Evolutionary conservation across 192 early-diverging fungal genomes (phyloP).

Genomic region (Entomortierella lignicola): DNA sequence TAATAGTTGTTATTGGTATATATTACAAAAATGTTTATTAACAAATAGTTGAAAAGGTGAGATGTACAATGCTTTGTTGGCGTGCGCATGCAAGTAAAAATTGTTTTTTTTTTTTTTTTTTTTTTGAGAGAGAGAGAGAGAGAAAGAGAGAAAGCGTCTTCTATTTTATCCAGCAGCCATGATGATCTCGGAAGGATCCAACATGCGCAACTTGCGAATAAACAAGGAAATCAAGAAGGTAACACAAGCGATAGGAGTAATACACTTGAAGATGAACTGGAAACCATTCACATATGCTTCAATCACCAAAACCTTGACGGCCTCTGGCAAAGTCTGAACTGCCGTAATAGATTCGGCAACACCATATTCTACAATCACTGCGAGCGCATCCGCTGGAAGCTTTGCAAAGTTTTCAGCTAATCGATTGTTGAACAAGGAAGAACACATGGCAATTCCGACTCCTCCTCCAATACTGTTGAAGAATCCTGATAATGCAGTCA

Average conservation of each 20-base stretch:
- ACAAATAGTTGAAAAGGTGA: too few species aligned
- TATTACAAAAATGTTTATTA: too few species aligned
- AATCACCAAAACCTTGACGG: slow-evolving; percentile 55
- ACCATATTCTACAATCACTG: slow-evolving; percentile 11
- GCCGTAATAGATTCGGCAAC: slow-evolving; percentile 33
- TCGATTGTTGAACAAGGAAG: slow-evolving; percentile 72
- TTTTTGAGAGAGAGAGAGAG: background rate
- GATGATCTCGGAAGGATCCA: slow-evolving; percentile 47
- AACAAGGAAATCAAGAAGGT: slow-evolving; percentile 62
- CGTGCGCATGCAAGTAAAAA: too few species aligned
- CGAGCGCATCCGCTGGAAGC: background rate
- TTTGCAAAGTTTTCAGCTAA: slow-evolving; percentile 41
- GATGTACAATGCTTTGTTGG: too few species aligned
- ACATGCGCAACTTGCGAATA: slow-evolving; percentile 51
- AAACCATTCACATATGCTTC: slow-evolving; percentile 65
- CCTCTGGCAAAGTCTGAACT: slow-evolving; percentile 39
- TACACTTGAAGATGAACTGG: slow-evolving; percentile 64
- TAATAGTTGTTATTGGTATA: too few species aligned
- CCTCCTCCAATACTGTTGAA: slow-evolving; percentile 60
- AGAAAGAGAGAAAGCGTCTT: slow-evolving; percentile 11
- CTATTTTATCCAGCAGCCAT: slow-evolving; percentile 18
- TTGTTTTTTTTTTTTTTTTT: too few species aligned
- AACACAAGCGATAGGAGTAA: slow-evolving; percentile 62
- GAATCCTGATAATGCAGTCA: slow-evolving; percentile 77
- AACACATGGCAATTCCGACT: slow-evolving; percentile 74